phyloP scores from a whole-genome alignment of 2,329 filamentous ascomycete genomes.

The Escovopsis sp. region DNA sequence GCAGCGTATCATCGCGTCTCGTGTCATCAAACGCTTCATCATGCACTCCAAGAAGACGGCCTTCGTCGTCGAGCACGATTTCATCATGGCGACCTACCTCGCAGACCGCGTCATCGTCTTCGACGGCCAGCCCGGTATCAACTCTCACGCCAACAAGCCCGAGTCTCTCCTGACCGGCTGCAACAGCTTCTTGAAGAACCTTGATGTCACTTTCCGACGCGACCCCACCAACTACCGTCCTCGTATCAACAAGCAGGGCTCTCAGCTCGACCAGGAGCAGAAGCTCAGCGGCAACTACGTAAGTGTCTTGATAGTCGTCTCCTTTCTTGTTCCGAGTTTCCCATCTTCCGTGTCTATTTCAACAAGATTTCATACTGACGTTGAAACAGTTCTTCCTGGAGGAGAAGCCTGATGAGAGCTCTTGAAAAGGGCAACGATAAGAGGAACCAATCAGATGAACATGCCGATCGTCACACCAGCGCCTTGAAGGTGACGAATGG shows the following conservation, averaged over 20 bases:
- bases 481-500: slow-evolving; percentile 33
- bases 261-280: slow-evolving; percentile 95
- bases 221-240: slow-evolving; percentile 92
- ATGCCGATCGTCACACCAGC: slow-evolving; percentile 22
- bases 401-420: slow-evolving; percentile 43
- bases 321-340: neutral
- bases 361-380: slow-evolving; percentile 8
- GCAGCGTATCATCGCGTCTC: slow-evolving; percentile 92
- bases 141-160: slow-evolving; percentile 75
- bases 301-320: slow-evolving; percentile 23
- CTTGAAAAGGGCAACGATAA: slow-evolving; percentile 39
- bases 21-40: slow-evolving; percentile 99
- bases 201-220: slow-evolving; percentile 96
- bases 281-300: slow-evolving; percentile 86
- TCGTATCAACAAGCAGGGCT: slow-evolving; percentile 94
- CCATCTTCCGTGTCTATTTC: slow-evolving; percentile 1
- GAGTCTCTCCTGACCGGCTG: slow-evolving; percentile 90
- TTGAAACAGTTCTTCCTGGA: slow-evolving; percentile 75
- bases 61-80: slow-evolving; percentile 99
- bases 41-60: slow-evolving; percentile 99
- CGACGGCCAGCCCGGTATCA: slow-evolving; percentile 78
- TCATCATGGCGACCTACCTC: slow-evolving; percentile 74
- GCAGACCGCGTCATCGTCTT: slow-evolving; percentile 97
- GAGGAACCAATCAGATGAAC: slow-evolving; percentile 14
- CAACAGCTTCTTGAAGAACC: slow-evolving; percentile 90